These are phyloP conservation scores for Lasiosphaeria ovina DNA, from an alignment of 495 filamentous ascomycete genomes.

Conservation along the genomic window DNA sequence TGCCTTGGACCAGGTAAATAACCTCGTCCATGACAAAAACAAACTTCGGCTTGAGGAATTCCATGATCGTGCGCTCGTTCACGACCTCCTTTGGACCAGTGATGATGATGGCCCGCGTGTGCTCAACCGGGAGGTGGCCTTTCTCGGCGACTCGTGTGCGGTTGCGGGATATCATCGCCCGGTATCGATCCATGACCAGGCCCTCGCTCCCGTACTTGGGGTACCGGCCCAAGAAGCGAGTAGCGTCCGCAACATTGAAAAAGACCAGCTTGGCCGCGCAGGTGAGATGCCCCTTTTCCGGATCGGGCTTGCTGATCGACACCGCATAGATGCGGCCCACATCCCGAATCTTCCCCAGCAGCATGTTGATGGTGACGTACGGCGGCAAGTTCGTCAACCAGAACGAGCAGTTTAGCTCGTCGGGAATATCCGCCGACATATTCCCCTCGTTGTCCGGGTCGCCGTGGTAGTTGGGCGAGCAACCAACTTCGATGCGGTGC, in stretches of 20 bases:
- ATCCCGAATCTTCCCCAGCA: constrained; percentile 25
- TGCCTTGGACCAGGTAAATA: not conserved
- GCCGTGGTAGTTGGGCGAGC: constrained; percentile 24
- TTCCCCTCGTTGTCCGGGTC: constrained; percentile 21
- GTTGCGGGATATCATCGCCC: not conserved
- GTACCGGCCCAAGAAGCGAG: not conserved
- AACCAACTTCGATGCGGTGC: constrained; percentile 1
- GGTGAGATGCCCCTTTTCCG: not conserved
- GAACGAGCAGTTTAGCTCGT: constrained; percentile 27
- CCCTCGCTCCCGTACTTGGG: not conserved
- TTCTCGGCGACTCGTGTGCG: not conserved
- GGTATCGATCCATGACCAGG: not conserved
- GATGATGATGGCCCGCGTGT: not conserved
- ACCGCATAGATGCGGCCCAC: constrained; percentile 34
- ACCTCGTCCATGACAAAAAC: not conserved
- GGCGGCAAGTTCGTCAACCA: constrained; percentile 34
- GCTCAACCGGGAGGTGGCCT: not conserved
- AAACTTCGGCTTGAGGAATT: not conserved
- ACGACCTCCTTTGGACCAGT: not conserved
- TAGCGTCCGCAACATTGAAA: not conserved
- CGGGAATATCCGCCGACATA: constrained; percentile 27
- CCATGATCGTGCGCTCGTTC: not conserved
- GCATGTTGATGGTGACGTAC: constrained; percentile 16
- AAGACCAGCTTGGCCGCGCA: not conserved
- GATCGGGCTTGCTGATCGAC: constrained; percentile 17